These are phyloP conservation scores for Parascedosporium putredinis DNA, from an alignment of 2,329 filamentous ascomycete species.

Conservation along the genomic window DNA sequence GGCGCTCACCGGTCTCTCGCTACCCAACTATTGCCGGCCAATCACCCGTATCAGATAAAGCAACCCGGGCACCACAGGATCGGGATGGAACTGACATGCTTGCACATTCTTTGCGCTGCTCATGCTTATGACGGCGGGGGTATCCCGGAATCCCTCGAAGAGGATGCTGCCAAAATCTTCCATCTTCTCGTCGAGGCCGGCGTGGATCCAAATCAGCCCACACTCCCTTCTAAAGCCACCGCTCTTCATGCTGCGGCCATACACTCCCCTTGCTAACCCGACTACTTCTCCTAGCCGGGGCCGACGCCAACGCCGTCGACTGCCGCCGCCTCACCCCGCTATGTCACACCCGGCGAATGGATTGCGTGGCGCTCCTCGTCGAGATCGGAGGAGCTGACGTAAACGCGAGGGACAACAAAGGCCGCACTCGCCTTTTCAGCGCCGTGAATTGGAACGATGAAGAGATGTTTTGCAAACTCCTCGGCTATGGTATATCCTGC, in stretches of 20 bases:
- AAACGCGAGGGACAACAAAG: slow-evolving; percentile 13
- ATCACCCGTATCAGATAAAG: no score
- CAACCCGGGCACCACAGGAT: no score
- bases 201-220: slow-evolving; percentile 14
- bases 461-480: slow-evolving; percentile 3
- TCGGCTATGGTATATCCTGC: slow-evolving; percentile 14
- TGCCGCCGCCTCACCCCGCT: slow-evolving; percentile 13
- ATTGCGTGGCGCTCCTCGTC: slow-evolving; percentile 15
- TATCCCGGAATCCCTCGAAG: no score
- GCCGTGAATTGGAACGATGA: not conserved
- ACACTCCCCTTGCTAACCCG: slow-evolving; percentile 7
- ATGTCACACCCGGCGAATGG: slow-evolving; percentile 4
- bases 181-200: slow-evolving; percentile 15
- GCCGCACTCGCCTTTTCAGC: slow-evolving; percentile 15
- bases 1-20: no score
- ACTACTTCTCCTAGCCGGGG: slow-evolving; percentile 15
- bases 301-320: slow-evolving; percentile 14
- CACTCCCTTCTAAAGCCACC: slow-evolving; percentile 10
- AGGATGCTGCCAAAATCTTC: slow-evolving; percentile 10
- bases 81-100: not conserved
- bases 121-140: no score
- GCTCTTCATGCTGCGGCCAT: slow-evolving; percentile 12
- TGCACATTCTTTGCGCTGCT: not conserved
- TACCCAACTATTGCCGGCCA: no score
- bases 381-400: slow-evolving; percentile 15